These are phyloP conservation scores for Thecaphora frezii DNA, from an alignment of 1,284 basidiomycete genomes.

Conservation along the genomic window DNA sequence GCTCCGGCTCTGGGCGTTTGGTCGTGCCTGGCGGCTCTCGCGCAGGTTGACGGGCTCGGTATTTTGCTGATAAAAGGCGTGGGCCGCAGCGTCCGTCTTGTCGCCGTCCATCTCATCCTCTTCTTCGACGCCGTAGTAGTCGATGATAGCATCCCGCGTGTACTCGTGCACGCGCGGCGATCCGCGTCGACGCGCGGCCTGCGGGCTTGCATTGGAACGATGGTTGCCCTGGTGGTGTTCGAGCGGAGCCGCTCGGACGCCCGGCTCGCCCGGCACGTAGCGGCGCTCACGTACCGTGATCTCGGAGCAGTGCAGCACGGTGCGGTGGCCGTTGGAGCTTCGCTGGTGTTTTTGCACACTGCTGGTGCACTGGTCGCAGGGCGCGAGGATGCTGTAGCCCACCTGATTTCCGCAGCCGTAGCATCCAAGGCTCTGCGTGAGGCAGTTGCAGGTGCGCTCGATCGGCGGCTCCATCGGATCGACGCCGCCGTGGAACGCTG, in stretches of 20 bases:
- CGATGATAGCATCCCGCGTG: background rate
- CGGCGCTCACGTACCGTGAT: slow-evolving; percentile 71
- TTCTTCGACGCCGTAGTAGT: too few species aligned
- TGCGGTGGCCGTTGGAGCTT: slow-evolving; percentile 75
- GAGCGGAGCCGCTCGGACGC: slow-evolving; percentile 61
- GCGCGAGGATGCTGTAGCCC: slow-evolving; percentile 50
- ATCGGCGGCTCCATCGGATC: slow-evolving; percentile 59
- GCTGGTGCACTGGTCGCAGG: slow-evolving; percentile 54
- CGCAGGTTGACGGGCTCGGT: background rate
- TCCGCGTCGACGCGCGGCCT: background rate
- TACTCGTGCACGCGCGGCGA: background rate
- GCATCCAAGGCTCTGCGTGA: slow-evolving; percentile 76
- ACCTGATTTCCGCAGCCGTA: slow-evolving; percentile 75
- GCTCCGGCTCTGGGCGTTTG: background rate
- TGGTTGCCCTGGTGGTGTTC: background rate
- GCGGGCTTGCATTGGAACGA: background rate
- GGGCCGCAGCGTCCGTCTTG: too few species aligned
- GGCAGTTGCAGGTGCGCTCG: slow-evolving; percentile 69
- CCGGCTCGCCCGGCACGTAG: slow-evolving; percentile 71
- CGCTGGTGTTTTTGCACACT: slow-evolving; percentile 62
- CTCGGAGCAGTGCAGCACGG: slow-evolving; percentile 81
- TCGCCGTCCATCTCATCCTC: too few species aligned
- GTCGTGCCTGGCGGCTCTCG: background rate
- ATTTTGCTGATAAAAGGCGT: too few species aligned
- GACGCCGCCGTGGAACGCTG: slow-evolving; percentile 56